Conservation (phyloP, 140 eudicot species). For the Stevia rebaudiana region DNA sequence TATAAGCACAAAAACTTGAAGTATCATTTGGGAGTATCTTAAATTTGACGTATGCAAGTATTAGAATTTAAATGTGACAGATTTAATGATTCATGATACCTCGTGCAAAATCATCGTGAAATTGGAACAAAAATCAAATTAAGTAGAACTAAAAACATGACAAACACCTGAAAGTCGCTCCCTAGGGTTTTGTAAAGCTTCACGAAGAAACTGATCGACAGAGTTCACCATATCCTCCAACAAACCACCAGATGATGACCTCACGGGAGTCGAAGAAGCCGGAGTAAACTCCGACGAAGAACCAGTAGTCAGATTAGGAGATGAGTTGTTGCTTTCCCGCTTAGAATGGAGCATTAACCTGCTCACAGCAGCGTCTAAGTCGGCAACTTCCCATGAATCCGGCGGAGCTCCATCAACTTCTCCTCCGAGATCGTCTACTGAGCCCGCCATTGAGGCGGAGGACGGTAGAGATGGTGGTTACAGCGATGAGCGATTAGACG, state of each 20-base stretch:
- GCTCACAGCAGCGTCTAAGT: conserved; percentile 71
- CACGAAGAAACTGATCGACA: conserved; percentile 93
- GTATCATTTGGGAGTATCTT: neutral
- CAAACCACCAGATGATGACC: conserved; percentile 29
- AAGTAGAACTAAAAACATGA: neutral
- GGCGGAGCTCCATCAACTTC: conserved; percentile 43
- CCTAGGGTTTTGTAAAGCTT: conserved; percentile 95
- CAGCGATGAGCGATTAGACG: conserved; percentile 12
- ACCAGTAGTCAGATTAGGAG: conserved; percentile 8
- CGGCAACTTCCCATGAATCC: conserved; percentile 96
- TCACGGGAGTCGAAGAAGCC: conserved; percentile 20
- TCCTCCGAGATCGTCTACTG: conserved; percentile 46
- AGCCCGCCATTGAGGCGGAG: conserved; percentile 51
- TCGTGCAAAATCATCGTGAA: neutral
- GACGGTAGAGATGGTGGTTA: neutral
- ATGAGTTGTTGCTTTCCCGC: conserved; percentile 28
- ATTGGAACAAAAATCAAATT: neutral
- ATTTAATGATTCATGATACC: neutral
- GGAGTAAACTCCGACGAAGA: conserved; percentile 21
- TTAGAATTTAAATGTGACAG: neutral
- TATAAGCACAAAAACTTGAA: neutral
- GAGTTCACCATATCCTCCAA: conserved; percentile 60
- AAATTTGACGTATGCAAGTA: neutral
- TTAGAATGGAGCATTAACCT: conserved; percentile 60
- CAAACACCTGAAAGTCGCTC: conserved; percentile 82